Conservation (phyloP, 2,329 filamentous ascomycete species). For the Pseudopyrenochaeta lycopersici region DNA sequence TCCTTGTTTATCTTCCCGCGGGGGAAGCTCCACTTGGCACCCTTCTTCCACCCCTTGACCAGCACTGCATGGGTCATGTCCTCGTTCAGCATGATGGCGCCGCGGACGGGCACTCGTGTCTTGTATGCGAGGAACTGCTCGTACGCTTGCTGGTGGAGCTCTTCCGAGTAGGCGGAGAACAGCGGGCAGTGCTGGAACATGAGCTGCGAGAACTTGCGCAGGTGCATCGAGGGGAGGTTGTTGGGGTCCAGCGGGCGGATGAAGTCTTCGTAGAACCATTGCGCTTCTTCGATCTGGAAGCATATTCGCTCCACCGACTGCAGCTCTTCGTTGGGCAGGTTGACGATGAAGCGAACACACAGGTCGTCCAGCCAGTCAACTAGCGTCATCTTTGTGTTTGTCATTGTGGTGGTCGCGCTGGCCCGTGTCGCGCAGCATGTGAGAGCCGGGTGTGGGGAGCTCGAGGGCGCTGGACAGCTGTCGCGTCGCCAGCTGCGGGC, state of each 20-base stretch:
- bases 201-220: slow-evolving; percentile 84
- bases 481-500: slow-evolving; percentile 10
- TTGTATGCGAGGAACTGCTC: slow-evolving; percentile 95
- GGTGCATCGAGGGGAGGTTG: slow-evolving; percentile 81
- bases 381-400: slow-evolving; percentile 81
- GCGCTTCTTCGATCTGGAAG: slow-evolving; percentile 98
- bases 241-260: slow-evolving; percentile 87
- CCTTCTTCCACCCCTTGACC: slow-evolving; percentile 98
- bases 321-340: slow-evolving; percentile 90
- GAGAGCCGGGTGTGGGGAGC: slow-evolving; percentile 24
- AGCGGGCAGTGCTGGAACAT: slow-evolving; percentile 96
- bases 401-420: slow-evolving; percentile 65
- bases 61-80: slow-evolving; percentile 94
- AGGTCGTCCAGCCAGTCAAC: slow-evolving; percentile 98
- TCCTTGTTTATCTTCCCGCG: slow-evolving; percentile 98
- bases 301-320: slow-evolving; percentile 91
- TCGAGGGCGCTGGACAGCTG: slow-evolving; percentile 5
- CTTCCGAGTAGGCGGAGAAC: slow-evolving; percentile 79
- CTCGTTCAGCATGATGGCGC: slow-evolving; percentile 90
- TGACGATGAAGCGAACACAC: slow-evolving; percentile 97
- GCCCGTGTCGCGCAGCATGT: slow-evolving; percentile 68
- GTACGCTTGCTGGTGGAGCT: slow-evolving; percentile 83
- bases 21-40: slow-evolving; percentile 95
- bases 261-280: slow-evolving; percentile 99
- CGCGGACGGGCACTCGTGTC: slow-evolving; percentile 89